Percentiles rank a stretch among this genome's conserved stretches.
Conservation (phyloP, 768 basidiomycete species). For the Cantharellus anzutake region DNA sequence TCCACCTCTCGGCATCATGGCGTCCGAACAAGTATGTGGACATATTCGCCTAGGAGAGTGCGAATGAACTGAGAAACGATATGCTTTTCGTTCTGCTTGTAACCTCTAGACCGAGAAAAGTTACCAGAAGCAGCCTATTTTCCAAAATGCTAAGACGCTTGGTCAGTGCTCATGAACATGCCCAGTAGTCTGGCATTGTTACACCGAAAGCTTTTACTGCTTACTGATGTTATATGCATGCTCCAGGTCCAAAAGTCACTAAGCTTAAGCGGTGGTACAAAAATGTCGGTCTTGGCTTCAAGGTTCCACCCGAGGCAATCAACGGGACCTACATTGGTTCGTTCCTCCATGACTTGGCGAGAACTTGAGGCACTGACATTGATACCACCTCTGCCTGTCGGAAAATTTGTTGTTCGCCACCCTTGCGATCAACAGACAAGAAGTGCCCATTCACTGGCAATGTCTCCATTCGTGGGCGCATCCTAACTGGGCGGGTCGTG, state of each 20-base stretch:
- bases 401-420: neutral
- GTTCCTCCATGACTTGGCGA: slow-evolving; percentile 16
- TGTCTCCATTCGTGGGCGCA: slow-evolving; percentile 96
- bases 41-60: neutral
- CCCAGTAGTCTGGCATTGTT: neutral
- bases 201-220: neutral
- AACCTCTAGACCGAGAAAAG: slow-evolving; percentile 73
- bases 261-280: slow-evolving; percentile 99
- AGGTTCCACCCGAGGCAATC: slow-evolving; percentile 91
- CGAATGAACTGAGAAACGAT: neutral
- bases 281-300: slow-evolving; percentile 92
- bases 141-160: slow-evolving; percentile 90
- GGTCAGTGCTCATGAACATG: slow-evolving; percentile 35
- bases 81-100: neutral
- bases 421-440: slow-evolving; percentile 46
- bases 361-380: neutral
- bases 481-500: slow-evolving; percentile 91
- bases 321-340: slow-evolving; percentile 89
- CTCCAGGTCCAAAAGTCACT: slow-evolving; percentile 74
- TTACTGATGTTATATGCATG: neutral
- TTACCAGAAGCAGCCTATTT: slow-evolving; percentile 94
- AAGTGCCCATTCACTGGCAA: slow-evolving; percentile 98
- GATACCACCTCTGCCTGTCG: neutral
- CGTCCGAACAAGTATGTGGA: neutral
- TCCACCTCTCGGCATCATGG: neutral